Percentiles rank a stretch among this genome's conserved stretches.
phyloP scores from a whole-genome alignment of 768 basidiomycete genomes.

The Amanita pseudoporphyria region DNA sequence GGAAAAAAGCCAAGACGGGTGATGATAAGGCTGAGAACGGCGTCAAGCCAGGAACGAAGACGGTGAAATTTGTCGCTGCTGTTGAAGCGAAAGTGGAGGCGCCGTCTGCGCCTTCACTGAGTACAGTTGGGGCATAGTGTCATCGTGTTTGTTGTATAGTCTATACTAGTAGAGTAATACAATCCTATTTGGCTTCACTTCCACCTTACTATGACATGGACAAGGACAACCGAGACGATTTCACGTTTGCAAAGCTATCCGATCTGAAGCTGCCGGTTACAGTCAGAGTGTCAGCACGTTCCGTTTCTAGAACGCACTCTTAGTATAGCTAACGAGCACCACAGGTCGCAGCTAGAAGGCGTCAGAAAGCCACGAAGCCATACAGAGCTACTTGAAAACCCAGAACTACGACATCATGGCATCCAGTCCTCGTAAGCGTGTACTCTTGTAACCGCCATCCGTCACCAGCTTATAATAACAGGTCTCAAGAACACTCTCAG shows the following conservation, averaged over 20 bases:
- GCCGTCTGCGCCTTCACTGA: slow-evolving; percentile 10
- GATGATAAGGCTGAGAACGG: slow-evolving; percentile 37
- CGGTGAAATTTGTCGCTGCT: not conserved
- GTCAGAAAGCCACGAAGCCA: slow-evolving; percentile 59
- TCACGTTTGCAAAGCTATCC: slow-evolving; percentile 86
- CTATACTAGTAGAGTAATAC: not conserved
- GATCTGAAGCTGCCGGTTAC: slow-evolving; percentile 85
- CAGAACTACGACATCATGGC: slow-evolving; percentile 76
- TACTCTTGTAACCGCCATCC: slow-evolving; percentile 3
- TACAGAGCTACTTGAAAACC: slow-evolving; percentile 75
- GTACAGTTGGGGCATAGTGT: slow-evolving; percentile 21
- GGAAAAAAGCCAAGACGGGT: slow-evolving; percentile 15
- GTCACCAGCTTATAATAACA: slow-evolving; percentile 19
- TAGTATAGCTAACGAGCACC: not conserved
- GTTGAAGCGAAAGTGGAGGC: not conserved
- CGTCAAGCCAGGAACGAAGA: slow-evolving; percentile 66
- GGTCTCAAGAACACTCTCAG: slow-evolving; percentile 66
- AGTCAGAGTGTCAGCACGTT: slow-evolving; percentile 58
- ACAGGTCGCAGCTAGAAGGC: slow-evolving; percentile 82
- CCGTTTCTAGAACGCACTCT: not conserved
- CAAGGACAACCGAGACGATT: slow-evolving; percentile 68
- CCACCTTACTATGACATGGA: slow-evolving; percentile 25
- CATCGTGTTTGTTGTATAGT: slow-evolving; percentile 4
- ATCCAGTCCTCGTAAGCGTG: slow-evolving; percentile 62
- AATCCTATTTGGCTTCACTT: not conserved